Base-by-base conservation (phyloP, 108 stramenopile genomes). In the Conticribra guillardii region DNA sequence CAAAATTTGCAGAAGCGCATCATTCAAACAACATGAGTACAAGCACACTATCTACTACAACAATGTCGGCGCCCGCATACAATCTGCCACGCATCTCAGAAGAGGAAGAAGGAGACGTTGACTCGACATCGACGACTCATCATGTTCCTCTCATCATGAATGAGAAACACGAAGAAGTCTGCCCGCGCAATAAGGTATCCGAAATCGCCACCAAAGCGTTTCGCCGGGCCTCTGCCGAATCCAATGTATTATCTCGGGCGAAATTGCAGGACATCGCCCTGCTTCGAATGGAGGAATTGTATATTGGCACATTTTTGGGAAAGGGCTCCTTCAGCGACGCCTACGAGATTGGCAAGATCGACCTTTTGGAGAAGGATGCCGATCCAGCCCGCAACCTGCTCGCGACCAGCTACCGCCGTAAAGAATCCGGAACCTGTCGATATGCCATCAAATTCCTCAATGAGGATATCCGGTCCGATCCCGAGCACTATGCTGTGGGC, bases 261-360 rank as follows among this genome's bases (percentile, higher is more conserved):
- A 71, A 59, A 17, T 2, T 78, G 0, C 24, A 2, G 5, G 76
- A 70, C 11, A 46, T 78, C 48, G 76, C 64, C 11, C 21, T 78
- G 26, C 21, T 78, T 0, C 30, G 44, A 31, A 52, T 65, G 8
- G 64, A 60, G 0, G 55, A 85, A 9, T 23, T 81, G 29, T 29
- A 65, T 9, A 62, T 84, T 4, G 83, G 84, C 37, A 49, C 56
- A 14, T 44, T 84, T 2, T 64, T 89, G 27, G 89, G 89, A 50
- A 68, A 62, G 21, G 89, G 89, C 3, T 74, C 82, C 45, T 89
- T 89, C 52, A 85, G 86, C 22, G 55, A 89, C 53, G 89, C 87
- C 9, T 71, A 81, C 32, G 76, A 78, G 59, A 78, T 78, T n/a
- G 58, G 53, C 32, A 65, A 65, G 23, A 70, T 78, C 28, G 8